phyloP scores from a whole-genome alignment of 2,329 filamentous ascomycete genomes.

The Phyllosticta citribraziliensis region DNA sequence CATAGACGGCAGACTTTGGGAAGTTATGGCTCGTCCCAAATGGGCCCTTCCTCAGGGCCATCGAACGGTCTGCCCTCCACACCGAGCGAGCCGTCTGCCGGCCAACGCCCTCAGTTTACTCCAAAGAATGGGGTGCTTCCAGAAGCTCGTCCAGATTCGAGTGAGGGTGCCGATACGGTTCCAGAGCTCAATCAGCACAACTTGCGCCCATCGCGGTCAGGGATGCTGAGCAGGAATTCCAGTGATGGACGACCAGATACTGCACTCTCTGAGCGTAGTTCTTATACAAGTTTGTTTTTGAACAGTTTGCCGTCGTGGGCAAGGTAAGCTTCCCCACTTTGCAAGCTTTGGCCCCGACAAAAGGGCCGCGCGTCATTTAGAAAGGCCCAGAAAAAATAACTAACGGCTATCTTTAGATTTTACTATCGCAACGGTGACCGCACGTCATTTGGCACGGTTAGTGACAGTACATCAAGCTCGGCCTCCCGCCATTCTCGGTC shows the following conservation, averaged over 20 bases:
- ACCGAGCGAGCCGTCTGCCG: slow-evolving; percentile 23
- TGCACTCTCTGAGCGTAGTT: slow-evolving; percentile 5
- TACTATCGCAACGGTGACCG: slow-evolving; percentile 30
- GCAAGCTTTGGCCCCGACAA: background rate
- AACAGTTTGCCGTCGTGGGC: slow-evolving; percentile 31
- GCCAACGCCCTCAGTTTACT: slow-evolving; percentile 28
- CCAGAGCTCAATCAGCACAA: slow-evolving; percentile 30
- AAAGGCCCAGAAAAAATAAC: background rate
- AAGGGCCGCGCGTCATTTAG: background rate
- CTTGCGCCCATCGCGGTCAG: slow-evolving; percentile 28
- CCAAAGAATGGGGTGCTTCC: slow-evolving; percentile 15
- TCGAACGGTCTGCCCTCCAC: slow-evolving; percentile 16
- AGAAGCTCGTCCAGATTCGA: slow-evolving; percentile 22
- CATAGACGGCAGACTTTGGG: slow-evolving; percentile 24
- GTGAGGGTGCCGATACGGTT: slow-evolving; percentile 30
- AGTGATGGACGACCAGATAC: slow-evolving; percentile 5
- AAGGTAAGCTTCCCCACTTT: slow-evolving; percentile 16
- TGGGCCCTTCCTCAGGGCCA: slow-evolving; percentile 10
- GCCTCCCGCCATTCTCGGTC: slow-evolving; percentile 22
- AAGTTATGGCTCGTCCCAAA: slow-evolving; percentile 25
- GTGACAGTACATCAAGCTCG: slow-evolving; percentile 9
- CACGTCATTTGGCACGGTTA: slow-evolving; percentile 21
- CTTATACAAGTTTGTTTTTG: slow-evolving; percentile 20
- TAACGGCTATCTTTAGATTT: slow-evolving; percentile 14
- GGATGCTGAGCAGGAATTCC: slow-evolving; percentile 25